Base-by-base conservation (phyloP, 495 filamentous ascomycete genomes). In the Elaphomyces granulatus region DNA sequence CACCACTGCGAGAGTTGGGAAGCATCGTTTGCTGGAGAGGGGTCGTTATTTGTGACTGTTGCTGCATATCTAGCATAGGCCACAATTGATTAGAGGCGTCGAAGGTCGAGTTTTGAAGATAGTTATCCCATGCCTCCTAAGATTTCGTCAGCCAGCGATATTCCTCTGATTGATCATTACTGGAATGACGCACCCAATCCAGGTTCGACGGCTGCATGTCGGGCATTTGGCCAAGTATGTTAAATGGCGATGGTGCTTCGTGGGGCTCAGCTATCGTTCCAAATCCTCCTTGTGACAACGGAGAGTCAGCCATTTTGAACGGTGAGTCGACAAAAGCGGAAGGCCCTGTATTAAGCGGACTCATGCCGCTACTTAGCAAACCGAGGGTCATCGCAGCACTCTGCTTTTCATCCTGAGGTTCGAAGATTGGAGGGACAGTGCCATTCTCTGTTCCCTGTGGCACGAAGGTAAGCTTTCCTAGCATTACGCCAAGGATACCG, bases 341-440 rank as follows among this genome's bases (percentile, higher is more conserved):
- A 4, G 53, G 56, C 18, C 60, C 65, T 1, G 59, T 45, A 26
- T 71, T 59, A 48, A 74, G 76, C 1, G 80, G 75, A 18, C 74
- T 75, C 60, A 82, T 64, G 2, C 77, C 82, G 8, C 77, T 80
- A 40, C 72, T 78, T 33, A 88, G 64, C 69, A 93, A 78, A 8
- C 80, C 81, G 20, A 92, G 55, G 1, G 80, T 87, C 77, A 88
- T 81, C 2, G 84, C 84, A 3, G 83, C 83, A 28, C 75, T 69
- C 45, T 67, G 65, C 42, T 69, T 69, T 53, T 69, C 65, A 34
- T 69, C 65, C 34, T 61, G 50, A 23, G 49, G 45, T 40, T 63
- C 55, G 38, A 56, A 54, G 38, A 43, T 19, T 21, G 51, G 41
- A 8, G 50, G 35, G 3, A 38, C 45, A 28, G 50, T 31, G 30